phyloP scores from a whole-genome alignment of 2,329 filamentous ascomycete species.

The Aureobasidium leucospermi region DNA sequence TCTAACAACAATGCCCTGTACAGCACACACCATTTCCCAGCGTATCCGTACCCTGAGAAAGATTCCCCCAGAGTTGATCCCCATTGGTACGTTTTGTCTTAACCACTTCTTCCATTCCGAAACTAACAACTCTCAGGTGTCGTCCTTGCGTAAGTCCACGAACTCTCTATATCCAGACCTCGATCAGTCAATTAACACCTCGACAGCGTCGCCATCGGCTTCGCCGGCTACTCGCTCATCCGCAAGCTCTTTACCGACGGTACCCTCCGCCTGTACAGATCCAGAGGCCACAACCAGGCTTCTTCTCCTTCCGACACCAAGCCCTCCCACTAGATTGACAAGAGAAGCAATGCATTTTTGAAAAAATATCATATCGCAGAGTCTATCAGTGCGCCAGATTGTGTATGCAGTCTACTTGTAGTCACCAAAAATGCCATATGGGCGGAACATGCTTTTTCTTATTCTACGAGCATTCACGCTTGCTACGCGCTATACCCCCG shows the following conservation, averaged over 20 bases:
- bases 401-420: not conserved
- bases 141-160: conserved; percentile 66
- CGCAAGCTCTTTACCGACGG: conserved; percentile 85
- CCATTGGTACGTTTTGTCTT: conserved; percentile 63
- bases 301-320: conserved; percentile 14
- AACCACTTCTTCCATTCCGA: conserved; percentile 1
- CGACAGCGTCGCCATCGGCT: conserved; percentile 58
- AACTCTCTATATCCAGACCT: not conserved
- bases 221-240: conserved; percentile 72
- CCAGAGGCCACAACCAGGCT: conserved; percentile 17
- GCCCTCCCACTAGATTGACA: conserved; percentile 12
- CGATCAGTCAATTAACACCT: conserved; percentile 14
- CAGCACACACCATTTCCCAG: conserved; percentile 95
- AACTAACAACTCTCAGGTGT: conserved; percentile 50
- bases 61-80: conserved; percentile 89
- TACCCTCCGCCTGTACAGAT: conserved; percentile 58
- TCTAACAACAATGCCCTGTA: conserved; percentile 12
- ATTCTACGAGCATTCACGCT: not conserved
- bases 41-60: conserved; percentile 82
- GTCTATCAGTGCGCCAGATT: not conserved
- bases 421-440: not conserved
- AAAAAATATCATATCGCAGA: not conserved
- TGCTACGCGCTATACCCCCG: not conserved
- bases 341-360: conserved; percentile 6
- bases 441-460: not conserved